Percentiles rank a stretch among this genome's conserved stretches.
These are phyloP conservation scores for Ophiostoma australiae DNA, from an alignment of 2,329 filamentous ascomycete species.

Conservation along the genomic window DNA sequence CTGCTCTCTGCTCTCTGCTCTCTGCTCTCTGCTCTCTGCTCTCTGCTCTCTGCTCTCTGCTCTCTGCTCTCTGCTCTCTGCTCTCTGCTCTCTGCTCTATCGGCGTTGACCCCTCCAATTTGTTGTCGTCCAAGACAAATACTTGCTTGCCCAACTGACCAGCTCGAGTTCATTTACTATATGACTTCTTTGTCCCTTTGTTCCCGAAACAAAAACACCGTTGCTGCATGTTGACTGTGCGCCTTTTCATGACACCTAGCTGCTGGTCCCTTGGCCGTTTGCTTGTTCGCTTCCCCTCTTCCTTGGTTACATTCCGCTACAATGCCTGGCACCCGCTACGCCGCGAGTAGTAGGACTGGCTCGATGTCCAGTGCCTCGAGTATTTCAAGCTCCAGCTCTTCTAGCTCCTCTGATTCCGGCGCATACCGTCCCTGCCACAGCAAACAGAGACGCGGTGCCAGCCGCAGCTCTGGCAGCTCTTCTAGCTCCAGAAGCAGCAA, in stretches of 20 bases:
- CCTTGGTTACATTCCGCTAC: background rate
- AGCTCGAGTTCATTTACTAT: background rate
- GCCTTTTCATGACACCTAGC: background rate
- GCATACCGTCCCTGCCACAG: background rate
- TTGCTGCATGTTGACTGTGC: background rate
- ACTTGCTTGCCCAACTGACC: background rate
- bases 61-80: background rate
- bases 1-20: background rate
- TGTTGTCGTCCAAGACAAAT: background rate
- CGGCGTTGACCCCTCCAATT: background rate
- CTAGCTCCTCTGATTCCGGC: background rate
- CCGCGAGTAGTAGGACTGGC: background rate
- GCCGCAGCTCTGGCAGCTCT: background rate
- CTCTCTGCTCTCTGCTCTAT: background rate
- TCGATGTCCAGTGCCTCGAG: background rate
- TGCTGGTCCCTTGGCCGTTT: background rate
- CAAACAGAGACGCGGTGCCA: background rate
- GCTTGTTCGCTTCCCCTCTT: background rate
- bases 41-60: background rate
- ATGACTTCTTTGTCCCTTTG: background rate
- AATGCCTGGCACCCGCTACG: background rate
- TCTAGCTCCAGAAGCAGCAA: background rate
- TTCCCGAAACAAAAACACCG: background rate
- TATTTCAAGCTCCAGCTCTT: background rate
- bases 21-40: background rate